phyloP scores from a whole-genome alignment of 164 flowering plant species.

The Nymphaea thermarum region DNA sequence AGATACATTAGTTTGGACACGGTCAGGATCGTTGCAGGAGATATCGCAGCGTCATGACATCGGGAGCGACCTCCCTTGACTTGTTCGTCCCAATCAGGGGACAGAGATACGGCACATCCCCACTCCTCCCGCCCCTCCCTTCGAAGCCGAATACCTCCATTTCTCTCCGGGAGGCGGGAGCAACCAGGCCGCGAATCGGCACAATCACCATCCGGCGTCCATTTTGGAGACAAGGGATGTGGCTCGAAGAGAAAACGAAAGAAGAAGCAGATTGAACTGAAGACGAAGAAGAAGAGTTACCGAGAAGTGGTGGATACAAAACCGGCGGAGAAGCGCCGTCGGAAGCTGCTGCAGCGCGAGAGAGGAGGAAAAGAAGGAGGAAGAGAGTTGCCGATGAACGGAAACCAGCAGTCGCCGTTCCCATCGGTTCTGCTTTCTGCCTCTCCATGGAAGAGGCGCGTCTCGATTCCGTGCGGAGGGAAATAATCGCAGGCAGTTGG shows the following conservation, averaged over 20 bases:
- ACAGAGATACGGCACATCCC: too few species aligned
- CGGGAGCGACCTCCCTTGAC: too few species aligned
- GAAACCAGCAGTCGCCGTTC: neutral
- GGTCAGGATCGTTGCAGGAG: too few species aligned
- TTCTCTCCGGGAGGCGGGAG: too few species aligned
- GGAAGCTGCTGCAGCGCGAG: neutral
- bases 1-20: too few species aligned
- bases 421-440: neutral
- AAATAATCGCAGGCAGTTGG: neutral
- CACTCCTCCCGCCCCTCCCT: too few species aligned
- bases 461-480: neutral
- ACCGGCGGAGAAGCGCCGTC: neutral
- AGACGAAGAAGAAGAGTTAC: neutral
- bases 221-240: neutral
- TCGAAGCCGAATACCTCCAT: too few species aligned
- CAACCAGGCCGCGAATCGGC: too few species aligned
- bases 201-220: too few species aligned
- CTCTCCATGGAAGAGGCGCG: neutral
- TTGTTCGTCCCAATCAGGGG: too few species aligned
- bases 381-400: neutral
- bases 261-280: neutral
- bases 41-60: too few species aligned
- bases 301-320: neutral
- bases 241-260: neutral
- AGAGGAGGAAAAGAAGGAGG: neutral